A percentile compares a stretch with the other conserved stretches of the same genome.
phyloP scores from a whole-genome alignment of 1,139 yeast genomes.

The Pichia sp. region DNA sequence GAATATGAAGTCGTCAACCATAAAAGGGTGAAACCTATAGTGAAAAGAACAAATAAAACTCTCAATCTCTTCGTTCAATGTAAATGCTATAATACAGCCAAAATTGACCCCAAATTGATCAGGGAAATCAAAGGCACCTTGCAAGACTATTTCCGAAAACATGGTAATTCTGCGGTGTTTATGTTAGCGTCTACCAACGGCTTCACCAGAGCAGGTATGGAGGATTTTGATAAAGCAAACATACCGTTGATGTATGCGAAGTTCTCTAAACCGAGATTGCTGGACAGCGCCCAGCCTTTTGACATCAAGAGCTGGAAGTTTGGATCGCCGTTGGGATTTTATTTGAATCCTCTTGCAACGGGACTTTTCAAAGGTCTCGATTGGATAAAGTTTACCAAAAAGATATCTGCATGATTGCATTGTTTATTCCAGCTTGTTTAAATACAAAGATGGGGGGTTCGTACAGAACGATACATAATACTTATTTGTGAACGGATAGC shows the following conservation, averaged over 20 bases:
- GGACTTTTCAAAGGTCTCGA: conserved; percentile 34
- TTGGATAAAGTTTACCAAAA: conserved; percentile 17
- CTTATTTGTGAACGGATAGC: too few relatives aligned
- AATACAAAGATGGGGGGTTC: too few relatives aligned
- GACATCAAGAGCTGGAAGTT: conserved; percentile 34
- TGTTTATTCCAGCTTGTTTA: too few relatives aligned
- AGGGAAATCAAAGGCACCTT: conserved; percentile 27
- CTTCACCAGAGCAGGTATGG: conserved; percentile 51
- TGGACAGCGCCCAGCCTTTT: conserved; percentile 25
- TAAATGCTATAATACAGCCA: conserved; percentile 20
- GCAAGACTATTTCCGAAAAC: conserved; percentile 12
- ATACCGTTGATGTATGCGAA: conserved; percentile 50
- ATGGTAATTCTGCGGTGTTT: conserved; percentile 46
- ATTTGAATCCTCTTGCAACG: conserved; percentile 38
- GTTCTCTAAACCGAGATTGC: conserved; percentile 27
- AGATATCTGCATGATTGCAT: background rate
- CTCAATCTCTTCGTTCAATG: conserved; percentile 23
- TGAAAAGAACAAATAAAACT: conserved; percentile 11
- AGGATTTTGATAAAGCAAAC: conserved; percentile 39
- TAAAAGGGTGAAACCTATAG: conserved; percentile 23
- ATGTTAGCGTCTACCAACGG: conserved; percentile 52
- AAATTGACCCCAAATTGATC: conserved; percentile 25
- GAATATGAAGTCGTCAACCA: conserved; percentile 18
- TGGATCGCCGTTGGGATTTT: conserved; percentile 30
- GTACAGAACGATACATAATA: background rate